Evolutionary conservation across 2,329 filamentous ascomycete species (phyloP).

Genomic region (Sclerotiophoma versabilis): DNA sequence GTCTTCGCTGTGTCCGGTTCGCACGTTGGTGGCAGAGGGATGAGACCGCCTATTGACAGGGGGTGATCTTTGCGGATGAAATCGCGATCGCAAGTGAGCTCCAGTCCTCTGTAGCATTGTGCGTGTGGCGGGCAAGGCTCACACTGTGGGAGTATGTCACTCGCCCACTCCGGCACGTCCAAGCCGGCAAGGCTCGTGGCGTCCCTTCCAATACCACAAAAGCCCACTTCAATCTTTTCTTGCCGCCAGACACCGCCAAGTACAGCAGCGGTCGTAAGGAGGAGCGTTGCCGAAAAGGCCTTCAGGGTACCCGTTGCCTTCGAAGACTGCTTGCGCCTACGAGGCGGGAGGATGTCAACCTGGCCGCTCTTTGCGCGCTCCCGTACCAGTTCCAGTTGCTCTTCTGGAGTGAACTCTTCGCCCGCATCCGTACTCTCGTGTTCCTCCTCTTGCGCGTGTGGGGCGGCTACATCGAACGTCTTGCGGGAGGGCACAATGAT

Average conservation of each 20-base stretch:
- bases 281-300: slow-evolving; percentile 73
- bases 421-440: slow-evolving; percentile 67
- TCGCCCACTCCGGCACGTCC: slow-evolving; percentile 75
- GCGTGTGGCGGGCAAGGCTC: slow-evolving; percentile 91
- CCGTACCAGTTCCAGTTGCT: slow-evolving; percentile 75
- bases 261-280: slow-evolving; percentile 72
- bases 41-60: slow-evolving; percentile 76
- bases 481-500: slow-evolving; percentile 63
- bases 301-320: slow-evolving; percentile 60
- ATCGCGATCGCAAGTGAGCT: slow-evolving; percentile 81
- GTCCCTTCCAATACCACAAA: slow-evolving; percentile 80
- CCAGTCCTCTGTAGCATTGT: slow-evolving; percentile 80
- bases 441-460: slow-evolving; percentile 49
- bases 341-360: slow-evolving; percentile 56
- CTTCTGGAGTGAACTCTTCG: slow-evolving; percentile 94
- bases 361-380: slow-evolving; percentile 68
- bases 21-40: slow-evolving; percentile 89
- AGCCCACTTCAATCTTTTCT: slow-evolving; percentile 95
- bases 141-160: slow-evolving; percentile 77
- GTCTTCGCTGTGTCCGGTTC: slow-evolving; percentile 95
- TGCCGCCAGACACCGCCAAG: slow-evolving; percentile 87
- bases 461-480: slow-evolving; percentile 65
- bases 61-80: slow-evolving; percentile 88
- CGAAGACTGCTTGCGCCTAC: slow-evolving; percentile 37
- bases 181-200: slow-evolving; percentile 66